These are phyloP conservation scores for Botrytis byssoidea DNA, from an alignment of 2,329 filamentous ascomycete species.

Conservation along the genomic window DNA sequence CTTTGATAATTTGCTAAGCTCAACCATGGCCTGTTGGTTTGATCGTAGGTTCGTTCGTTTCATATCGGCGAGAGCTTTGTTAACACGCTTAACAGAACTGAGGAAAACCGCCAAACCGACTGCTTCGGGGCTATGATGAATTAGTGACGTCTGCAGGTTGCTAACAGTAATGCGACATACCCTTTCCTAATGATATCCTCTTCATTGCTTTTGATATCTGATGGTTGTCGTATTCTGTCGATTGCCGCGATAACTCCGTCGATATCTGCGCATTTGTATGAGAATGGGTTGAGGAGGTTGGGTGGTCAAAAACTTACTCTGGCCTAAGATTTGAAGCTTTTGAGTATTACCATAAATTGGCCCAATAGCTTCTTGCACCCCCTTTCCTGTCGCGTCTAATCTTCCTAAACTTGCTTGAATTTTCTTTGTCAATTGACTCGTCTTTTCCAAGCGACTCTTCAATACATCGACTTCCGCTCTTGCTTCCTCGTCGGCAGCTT, in stretches of 20 bases:
- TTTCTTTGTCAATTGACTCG: constrained; percentile 89
- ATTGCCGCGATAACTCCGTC: constrained; percentile 84
- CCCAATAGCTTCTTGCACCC: constrained; percentile 86
- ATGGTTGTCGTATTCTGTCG: constrained; percentile 82
- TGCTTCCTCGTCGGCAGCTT: constrained; percentile 59
- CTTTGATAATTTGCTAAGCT: constrained; percentile 74
- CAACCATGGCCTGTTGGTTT: constrained; percentile 83
- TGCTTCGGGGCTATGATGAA: constrained; percentile 63
- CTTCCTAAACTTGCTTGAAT: constrained; percentile 84
- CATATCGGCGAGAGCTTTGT: constrained; percentile 79
- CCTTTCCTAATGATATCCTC: constrained; percentile 87
- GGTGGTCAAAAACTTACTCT: constrained; percentile 53
- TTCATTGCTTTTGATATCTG: constrained; percentile 87
- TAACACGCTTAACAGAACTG: constrained; percentile 83
- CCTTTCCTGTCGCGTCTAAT: constrained; percentile 84
- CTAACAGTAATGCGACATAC: constrained; percentile 32
- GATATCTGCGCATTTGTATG: constrained; percentile 58
- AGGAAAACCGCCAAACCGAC: constrained; percentile 82
- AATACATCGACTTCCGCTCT: constrained; percentile 69
- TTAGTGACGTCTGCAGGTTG: constrained; percentile 21
- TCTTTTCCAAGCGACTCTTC: constrained; percentile 80
- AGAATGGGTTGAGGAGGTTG: neutral
- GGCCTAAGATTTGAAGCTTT: constrained; percentile 80
- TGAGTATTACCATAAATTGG: constrained; percentile 92
- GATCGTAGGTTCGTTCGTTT: constrained; percentile 86